Evolutionary conservation across 2,329 filamentous ascomycete genomes (phyloP), one percentile per base, ranked within the genome.

Genomic region (Pyrenochaeta sp.): DNA sequence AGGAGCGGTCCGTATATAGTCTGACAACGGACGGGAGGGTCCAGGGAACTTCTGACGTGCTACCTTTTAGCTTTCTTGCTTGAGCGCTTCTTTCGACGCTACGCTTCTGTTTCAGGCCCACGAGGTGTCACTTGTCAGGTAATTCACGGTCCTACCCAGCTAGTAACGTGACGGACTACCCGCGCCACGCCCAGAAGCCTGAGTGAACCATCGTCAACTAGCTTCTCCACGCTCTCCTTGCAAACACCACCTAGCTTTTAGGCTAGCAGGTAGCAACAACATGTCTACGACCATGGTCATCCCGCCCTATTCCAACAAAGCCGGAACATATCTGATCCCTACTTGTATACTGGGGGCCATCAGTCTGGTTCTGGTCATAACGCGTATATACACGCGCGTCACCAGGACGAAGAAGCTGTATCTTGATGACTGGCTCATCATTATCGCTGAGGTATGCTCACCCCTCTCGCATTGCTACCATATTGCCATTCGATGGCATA

Each of bases 351-450:
- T 66, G 10, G 47, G 55, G 4, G 29, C 35, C 4, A 24, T 66
- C 17, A 48, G 60, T 6, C 34, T 66, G 3, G 35, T 35, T 13
- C 49, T 64, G 17, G 55, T 58, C 22, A 28, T 56, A 10, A 23
- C 48, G 24, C 58, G 62, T 9, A 51, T 61, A 22, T 62, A 54
- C 24, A 61, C 61, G 4, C 55, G 59, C 6, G 11, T 55, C 22
- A 50, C 20, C 4, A 53, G 58, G 31, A 58, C 49, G 7, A 39
- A 40, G 9, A 45, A 34, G 8, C 23, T 66, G 13, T 49, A 55
- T 23, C 24, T 60, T 7, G 61, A 66, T 38, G 62, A 64, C 48
- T 62, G 56, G 60, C 43, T 64, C 32, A 58, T 66, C 28, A 10
- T 61, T 13, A 46, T 53, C 15, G 62, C 59, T 19, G 56, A 61